A percentile compares a stretch with the other conserved stretches of the same genome.
phyloP scores from a whole-genome alignment of 176 grass and related monocot species.

The Aegilops speltoides region DNA sequence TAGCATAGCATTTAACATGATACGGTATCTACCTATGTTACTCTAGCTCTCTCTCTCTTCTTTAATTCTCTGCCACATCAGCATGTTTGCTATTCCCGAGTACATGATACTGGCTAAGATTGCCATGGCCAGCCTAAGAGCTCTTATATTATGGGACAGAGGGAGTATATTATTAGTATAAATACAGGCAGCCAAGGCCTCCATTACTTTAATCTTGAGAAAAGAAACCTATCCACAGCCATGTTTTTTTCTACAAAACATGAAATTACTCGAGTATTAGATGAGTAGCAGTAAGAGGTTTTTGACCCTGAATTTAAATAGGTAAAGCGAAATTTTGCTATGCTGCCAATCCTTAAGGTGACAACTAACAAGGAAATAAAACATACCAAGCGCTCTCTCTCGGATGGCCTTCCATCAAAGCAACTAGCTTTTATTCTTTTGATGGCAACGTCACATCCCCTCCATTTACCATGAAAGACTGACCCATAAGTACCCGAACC shows the following conservation, averaged over 20 bases:
- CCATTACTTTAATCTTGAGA: neutral
- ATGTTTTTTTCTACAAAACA: neutral
- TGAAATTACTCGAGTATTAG: neutral
- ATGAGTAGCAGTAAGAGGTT: neutral
- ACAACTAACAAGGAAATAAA: constrained; percentile 23
- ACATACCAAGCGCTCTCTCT: constrained; percentile 86
- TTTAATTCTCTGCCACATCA: no score
- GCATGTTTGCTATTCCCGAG: no score
- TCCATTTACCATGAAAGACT: constrained; percentile 98
- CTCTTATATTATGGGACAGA: no score
- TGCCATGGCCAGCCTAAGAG: no score
- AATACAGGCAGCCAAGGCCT: neutral
- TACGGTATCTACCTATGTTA: no score
- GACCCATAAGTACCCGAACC: constrained; percentile 94
- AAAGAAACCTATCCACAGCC: neutral
- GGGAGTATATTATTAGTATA: no score
- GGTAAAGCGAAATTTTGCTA: neutral
- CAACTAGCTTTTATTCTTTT: constrained; percentile 99
- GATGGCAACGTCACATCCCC: constrained; percentile 93
- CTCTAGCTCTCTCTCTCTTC: no score
- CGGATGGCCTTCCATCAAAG: constrained; percentile 85
- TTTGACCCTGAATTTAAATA: neutral
- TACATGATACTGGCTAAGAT: no score
- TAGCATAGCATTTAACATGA: no score
- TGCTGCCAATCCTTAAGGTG: neutral